Conservation (phyloP, 108 stramenopile genomes). For the Seminavis robusta region DNA sequence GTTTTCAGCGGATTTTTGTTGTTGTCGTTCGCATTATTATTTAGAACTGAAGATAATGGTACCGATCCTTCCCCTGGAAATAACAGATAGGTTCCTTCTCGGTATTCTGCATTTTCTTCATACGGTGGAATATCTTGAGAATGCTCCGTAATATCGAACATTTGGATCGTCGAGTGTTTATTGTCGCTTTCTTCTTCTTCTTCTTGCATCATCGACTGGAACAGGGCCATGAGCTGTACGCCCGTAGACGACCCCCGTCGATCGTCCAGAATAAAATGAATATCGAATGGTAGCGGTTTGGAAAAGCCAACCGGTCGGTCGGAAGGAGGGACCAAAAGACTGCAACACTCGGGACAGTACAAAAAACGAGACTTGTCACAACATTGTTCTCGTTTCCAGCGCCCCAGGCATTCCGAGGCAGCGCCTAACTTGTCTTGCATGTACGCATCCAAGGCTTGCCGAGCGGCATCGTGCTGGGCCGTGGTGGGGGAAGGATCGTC, state of each 20-base stretch:
- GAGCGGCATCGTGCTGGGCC: no score
- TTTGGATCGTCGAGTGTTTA: not conserved
- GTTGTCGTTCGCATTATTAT: no score
- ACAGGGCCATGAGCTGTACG: slow-evolving; percentile 48
- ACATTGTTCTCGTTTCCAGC: slow-evolving; percentile 29
- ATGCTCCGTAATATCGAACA: no score
- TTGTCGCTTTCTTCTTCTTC: not conserved
- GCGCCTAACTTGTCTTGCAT: no score
- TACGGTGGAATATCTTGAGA: not conserved
- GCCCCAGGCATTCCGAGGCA: no score
- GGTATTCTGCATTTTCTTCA: slow-evolving; percentile 2
- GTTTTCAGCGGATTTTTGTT: slow-evolving; percentile 28
- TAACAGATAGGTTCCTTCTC: slow-evolving; percentile 38
- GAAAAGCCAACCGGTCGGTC: slow-evolving; percentile 35
- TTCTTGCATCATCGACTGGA: slow-evolving; percentile 9
- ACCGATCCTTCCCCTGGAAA: slow-evolving; percentile 61
- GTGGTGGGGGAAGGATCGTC: no score
- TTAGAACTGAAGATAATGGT: slow-evolving; percentile 53
- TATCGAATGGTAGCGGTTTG: slow-evolving; percentile 48
- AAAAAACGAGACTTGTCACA: slow-evolving; percentile 59
- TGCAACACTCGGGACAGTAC: slow-evolving; percentile 68
- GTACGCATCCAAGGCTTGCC: no score
- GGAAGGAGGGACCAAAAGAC: slow-evolving; percentile 47
- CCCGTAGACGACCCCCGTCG: slow-evolving; percentile 59
- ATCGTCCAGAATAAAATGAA: slow-evolving; percentile 70